phyloP scores from a whole-genome alignment of 306 rosid species.

The Cercis canadensis region DNA sequence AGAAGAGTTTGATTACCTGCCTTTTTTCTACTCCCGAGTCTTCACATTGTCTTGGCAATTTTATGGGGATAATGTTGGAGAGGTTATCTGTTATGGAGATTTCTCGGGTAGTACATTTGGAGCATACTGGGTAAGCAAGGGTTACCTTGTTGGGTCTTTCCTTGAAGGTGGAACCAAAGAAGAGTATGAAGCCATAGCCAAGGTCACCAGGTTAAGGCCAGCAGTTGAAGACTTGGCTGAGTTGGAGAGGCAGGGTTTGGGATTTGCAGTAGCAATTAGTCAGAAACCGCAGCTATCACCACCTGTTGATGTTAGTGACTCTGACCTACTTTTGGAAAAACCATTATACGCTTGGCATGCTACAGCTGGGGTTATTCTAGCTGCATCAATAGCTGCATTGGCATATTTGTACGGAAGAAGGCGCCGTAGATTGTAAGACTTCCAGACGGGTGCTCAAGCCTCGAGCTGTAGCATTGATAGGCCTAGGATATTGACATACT shows the following conservation, averaged over 20 bases:
- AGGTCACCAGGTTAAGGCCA: slow-evolving; percentile 75
- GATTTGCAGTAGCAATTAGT: slow-evolving; percentile 65
- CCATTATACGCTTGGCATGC: slow-evolving; percentile 86
- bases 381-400: slow-evolving; percentile 84
- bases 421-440: slow-evolving; percentile 84
- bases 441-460: slow-evolving; percentile 3
- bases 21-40: slow-evolving; percentile 94
- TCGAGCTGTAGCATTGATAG: slow-evolving; percentile 48
- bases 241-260: slow-evolving; percentile 84
- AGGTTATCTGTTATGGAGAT: slow-evolving; percentile 85
- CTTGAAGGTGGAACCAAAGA: slow-evolving; percentile 85
- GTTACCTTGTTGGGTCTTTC: slow-evolving; percentile 81
- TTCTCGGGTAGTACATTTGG: slow-evolving; percentile 78
- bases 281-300: slow-evolving; percentile 49
- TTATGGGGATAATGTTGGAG: slow-evolving; percentile 85
- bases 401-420: slow-evolving; percentile 86
- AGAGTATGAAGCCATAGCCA: slow-evolving; percentile 74
- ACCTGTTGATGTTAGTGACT: slow-evolving; percentile 37
- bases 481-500: slow-evolving; percentile 38
- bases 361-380: slow-evolving; percentile 78
- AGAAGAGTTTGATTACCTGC: slow-evolving; percentile 82
- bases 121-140: slow-evolving; percentile 87
- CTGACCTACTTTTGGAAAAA: slow-evolving; percentile 64
- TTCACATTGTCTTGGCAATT: slow-evolving; percentile 97
- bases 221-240: slow-evolving; percentile 72